Base-by-base conservation (phyloP, 2,329 filamentous ascomycete genomes). In the Colletotrichum camelliae region DNA sequence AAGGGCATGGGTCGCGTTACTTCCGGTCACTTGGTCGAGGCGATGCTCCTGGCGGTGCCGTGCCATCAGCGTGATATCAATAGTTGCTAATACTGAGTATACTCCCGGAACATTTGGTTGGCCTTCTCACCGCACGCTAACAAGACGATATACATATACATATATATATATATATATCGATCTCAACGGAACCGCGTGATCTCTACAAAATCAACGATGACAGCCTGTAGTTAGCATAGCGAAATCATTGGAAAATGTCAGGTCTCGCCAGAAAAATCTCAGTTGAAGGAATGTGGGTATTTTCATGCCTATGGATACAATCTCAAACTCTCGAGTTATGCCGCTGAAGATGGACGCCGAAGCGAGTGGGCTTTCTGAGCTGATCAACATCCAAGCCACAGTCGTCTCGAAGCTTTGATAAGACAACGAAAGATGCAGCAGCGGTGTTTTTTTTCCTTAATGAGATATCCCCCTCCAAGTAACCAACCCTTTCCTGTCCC, bases 211-310 rank as follows among this genome's bases (percentile, higher is more conserved):
- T 48, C 0, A 48, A 21, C 39, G 39, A 48, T 18, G 18, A 1
- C 9, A n/a, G 16, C 39, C 9, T 12, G 18, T 18, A 12, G 18
- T 21, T 9, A 5, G 37, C 8, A 18, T 2, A 43, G 37, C 16
- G 37, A 5, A 43, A 8, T 18, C 37, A 2, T 9, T 18, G 4
- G 37, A 18, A 48, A 9, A n/a, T 61, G 7, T 29, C 12, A 61
- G 4, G 6, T 35, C 29, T 37, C 16, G 21, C 16, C 57, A 31
- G 31, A 2, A 35, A 21, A 21, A n/a, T 21, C 12, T 48, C 57
- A 52, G 62, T 55, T 73, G 52, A 73, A 62, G 65, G 70, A 73
- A 73, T 69, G 70, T 73, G 70, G 57, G 55, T 62, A 52, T 61
- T 70, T 61, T 68, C 37, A 37, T 21, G 24, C 57, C 57, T 70